Conservation (phyloP, 306 rosid species). For the Carpinus fangiana region DNA sequence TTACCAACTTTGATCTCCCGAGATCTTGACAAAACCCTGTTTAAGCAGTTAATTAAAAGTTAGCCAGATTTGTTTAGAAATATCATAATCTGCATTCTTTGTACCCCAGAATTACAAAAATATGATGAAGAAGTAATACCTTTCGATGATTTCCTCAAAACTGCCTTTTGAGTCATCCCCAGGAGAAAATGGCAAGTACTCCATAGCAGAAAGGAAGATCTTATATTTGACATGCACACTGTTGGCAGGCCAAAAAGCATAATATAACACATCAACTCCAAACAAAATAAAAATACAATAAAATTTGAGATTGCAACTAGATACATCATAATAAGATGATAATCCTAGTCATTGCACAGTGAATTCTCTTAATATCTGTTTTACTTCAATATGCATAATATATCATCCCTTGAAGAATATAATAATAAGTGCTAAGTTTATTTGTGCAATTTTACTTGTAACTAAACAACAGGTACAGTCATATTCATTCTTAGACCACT, state of each 20-base stretch:
- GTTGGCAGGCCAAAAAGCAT: slow-evolving; percentile 39
- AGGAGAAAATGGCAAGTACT: slow-evolving; percentile 82
- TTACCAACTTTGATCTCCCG: slow-evolving; percentile 76
- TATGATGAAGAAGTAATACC: slow-evolving; percentile 42
- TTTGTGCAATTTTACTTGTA: neutral
- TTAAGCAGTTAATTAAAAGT: slow-evolving; percentile 33
- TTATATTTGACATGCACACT: slow-evolving; percentile 83
- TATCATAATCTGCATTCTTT: slow-evolving; percentile 17
- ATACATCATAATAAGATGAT: neutral
- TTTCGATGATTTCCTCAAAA: slow-evolving; percentile 93
- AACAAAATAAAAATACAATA: neutral
- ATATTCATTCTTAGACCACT: neutral
- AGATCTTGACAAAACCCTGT: slow-evolving; percentile 90
- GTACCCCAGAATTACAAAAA: slow-evolving; percentile 14
- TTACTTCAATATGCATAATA: no score
- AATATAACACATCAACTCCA: slow-evolving; percentile 13
- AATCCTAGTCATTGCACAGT: neutral
- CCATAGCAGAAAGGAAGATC: slow-evolving; percentile 93
- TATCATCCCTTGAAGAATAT: no score
- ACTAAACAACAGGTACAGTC: neutral
- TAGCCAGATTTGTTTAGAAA: slow-evolving; percentile 13
- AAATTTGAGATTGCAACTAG: neutral
- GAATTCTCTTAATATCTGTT: neutral
- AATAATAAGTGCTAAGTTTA: no score
- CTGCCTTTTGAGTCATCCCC: slow-evolving; percentile 73